Conservation (phyloP, 345 rosid species). For the Orychophragmus violaceus region DNA sequence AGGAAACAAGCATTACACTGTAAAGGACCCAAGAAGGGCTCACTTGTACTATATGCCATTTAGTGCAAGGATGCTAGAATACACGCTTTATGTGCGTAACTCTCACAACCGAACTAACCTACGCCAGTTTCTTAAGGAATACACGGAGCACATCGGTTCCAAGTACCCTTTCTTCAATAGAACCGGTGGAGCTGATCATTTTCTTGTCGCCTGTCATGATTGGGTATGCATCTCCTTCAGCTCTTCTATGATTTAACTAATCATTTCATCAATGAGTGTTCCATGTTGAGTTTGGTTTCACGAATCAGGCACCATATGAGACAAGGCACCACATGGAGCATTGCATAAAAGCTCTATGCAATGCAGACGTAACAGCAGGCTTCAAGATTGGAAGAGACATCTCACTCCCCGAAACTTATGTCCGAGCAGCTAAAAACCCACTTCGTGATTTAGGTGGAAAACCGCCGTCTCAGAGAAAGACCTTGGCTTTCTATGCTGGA, state of each 20-base stretch:
- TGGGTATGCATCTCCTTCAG: conserved; percentile 50
- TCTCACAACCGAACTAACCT: conserved; percentile 87
- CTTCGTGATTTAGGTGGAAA: conserved; percentile 87
- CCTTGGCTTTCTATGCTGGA: conserved; percentile 92
- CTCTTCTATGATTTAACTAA: background rate
- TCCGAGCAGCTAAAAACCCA: conserved; percentile 88
- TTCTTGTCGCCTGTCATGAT: conserved; percentile 96
- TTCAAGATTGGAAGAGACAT: conserved; percentile 94
- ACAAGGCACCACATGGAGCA: conserved; percentile 98
- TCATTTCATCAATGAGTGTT: background rate
- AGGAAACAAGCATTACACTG: conserved; percentile 59
- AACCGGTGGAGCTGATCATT: conserved; percentile 91
- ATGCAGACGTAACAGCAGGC: conserved; percentile 78
- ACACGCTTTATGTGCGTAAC: conserved; percentile 75
- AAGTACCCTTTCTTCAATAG: conserved; percentile 89
- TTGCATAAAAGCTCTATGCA: conserved; percentile 92
- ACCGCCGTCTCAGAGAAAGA: conserved; percentile 56
- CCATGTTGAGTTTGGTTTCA: background rate
- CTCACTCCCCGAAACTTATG: conserved; percentile 91
- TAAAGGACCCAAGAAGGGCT: conserved; percentile 78
- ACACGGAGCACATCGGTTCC: conserved; percentile 60
- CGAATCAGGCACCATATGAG: conserved; percentile 86
- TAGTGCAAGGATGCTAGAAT: conserved; percentile 87
- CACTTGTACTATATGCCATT: conserved; percentile 94
- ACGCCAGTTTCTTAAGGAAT: conserved; percentile 63